Base-by-base conservation (phyloP, 2,329 filamentous ascomycete species). In the Fusarium humuli region DNA sequence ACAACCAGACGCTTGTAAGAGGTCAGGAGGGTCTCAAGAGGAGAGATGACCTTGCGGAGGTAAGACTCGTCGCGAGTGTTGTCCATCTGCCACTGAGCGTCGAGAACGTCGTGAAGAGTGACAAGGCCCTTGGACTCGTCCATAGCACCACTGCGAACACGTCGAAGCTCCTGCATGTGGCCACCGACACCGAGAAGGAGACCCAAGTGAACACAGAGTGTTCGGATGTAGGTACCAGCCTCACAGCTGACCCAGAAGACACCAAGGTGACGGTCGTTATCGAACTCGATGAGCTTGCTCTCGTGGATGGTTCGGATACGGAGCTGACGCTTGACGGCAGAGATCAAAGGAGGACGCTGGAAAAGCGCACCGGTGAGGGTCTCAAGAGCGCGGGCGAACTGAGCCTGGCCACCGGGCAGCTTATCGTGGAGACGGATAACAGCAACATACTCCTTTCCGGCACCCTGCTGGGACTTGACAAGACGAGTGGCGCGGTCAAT, bases 191-290 rank as follows among this genome's bases (percentile, higher is more conserved):
- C 88, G 48, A 90, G 83, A 45, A 90, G 81, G 62, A 90, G 83
- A 81, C 93, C 93, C 73, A 99, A 82, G 84, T 98, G 96, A 45
- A 98, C 95, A 83, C 96, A 98, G 49, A 99, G 90, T 40, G 96
- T 99, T 86, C 96, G 93, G 81, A 99, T 98, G 83, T 99, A 99
- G 71, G 96, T 99, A 81, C 96, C 96, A 56, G 81, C 96, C 84
- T 99, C 96, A 83, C 96, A 99, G 83, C 94, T 97, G 76, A 98
- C 96, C 95, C 96, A 98, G 88, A 99, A 99, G 60, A 98, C 95
- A 82, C 93, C 96, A 40, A 99, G 88, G 81, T 98, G 94, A 77
- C 96, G 91, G 78, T 98, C 95, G 79, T 99, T 98, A 86, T 99
- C 96, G 80, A 98, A 99, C 85, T 99, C 96, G 79, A 94, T 90